These are phyloP conservation scores for Phytophthora nicotianae DNA, from an alignment of 352 stramenopile genomes.

Conservation along the genomic window DNA sequence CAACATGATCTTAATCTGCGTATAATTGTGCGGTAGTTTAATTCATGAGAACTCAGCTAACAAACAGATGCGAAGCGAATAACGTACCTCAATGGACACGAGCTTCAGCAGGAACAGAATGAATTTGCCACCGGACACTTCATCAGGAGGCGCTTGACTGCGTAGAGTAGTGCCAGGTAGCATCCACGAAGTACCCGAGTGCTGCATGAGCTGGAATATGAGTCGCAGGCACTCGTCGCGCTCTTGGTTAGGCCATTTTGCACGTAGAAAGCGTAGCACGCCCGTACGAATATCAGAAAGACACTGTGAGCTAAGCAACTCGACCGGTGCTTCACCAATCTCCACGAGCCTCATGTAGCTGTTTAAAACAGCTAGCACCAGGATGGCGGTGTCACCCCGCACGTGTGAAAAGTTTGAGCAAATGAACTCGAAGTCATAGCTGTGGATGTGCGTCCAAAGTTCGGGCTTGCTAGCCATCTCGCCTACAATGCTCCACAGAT, in stretches of 20 bases:
- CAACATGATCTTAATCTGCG: constrained; percentile 84
- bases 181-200: constrained; percentile 68
- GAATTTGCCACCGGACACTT: constrained; percentile 75
- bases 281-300: constrained; percentile 64
- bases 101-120: constrained; percentile 80
- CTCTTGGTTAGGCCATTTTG: constrained; percentile 77
- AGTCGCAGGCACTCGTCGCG: constrained; percentile 68
- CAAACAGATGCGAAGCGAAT: neutral
- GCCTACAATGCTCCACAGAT: constrained; percentile 58
- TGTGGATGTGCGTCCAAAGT: constrained; percentile 57
- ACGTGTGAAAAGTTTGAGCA: constrained; percentile 60
- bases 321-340: constrained; percentile 38
- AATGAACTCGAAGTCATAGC: constrained; percentile 71
- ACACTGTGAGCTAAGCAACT: constrained; percentile 60
- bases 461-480: constrained; percentile 34
- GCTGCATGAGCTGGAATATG: constrained; percentile 65
- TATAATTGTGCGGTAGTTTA: constrained; percentile 1
- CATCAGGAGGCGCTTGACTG: constrained; percentile 47
- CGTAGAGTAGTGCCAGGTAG: constrained; percentile 59
- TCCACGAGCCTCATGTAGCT: constrained; percentile 62
- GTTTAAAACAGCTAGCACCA: constrained; percentile 61
- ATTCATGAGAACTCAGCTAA: neutral
- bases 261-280: constrained; percentile 63
- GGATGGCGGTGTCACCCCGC: constrained; percentile 37
- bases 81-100: constrained; percentile 72